Evolutionary conservation across 768 basidiomycete species (phyloP), one percentile per base, ranked within the genome.

Genomic region (Termitomyces sp.): DNA sequence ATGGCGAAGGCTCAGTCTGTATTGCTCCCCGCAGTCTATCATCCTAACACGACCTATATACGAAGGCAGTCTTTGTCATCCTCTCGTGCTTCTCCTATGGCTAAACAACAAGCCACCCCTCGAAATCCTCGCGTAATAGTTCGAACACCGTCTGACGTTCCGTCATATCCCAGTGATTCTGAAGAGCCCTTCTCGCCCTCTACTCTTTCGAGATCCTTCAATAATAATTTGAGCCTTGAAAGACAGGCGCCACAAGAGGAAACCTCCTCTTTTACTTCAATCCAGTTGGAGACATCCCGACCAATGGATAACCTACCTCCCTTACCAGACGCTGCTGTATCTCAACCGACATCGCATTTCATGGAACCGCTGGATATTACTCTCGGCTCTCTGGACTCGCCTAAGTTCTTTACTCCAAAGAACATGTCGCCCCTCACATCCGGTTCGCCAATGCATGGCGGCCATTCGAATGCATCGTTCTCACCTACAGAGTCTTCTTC

Each of bases 61-160:
- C 55, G 50, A 52, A 55, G 55, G 55, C 41, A 64, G 43, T 59
- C 61, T 16, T 62, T 61, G 9, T 44, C 60, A 41, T 55, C 55
- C 30, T 43, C 51, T 40, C 48, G 30, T 44, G 16, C 36, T 14
- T 58, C 59, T 41, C 49, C 55, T 26, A 30, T 43, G 12, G 14
- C 35, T 8, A 40, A 46, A 20, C 61, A 38, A 30, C 68, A 18
- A 63, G 53, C 56, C 41, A 62, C 44, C 36, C 58, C 65, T 55
- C 50, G 56, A 28, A 41, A 28, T 28, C 61, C 65, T 55, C 66
- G 67, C 38, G 67, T 65, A 33, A 55, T 64, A 40, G 70, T 74
- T 35, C 67, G 67, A 51, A 74, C 74, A 5, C 75, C 74, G 18
- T 32, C 61, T n/a, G 63, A 64, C 18, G 28, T 66, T 28, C 14